Evolutionary conservation across 2,329 filamentous ascomycete genomes (phyloP), one percentile per base, ranked within the genome.

Genomic region (Truncatella angustata): DNA sequence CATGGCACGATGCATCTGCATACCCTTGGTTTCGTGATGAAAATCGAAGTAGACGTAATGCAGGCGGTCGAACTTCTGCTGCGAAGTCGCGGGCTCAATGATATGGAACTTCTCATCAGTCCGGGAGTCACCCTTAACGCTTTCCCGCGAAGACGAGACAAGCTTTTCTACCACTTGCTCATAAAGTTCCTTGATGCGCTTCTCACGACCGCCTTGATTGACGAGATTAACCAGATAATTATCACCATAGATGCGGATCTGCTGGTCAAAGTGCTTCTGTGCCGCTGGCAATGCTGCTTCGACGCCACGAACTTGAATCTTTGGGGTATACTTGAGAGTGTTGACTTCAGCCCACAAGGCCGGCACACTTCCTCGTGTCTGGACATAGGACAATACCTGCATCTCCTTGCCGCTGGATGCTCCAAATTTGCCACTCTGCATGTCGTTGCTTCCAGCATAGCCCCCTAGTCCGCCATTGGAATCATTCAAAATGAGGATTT

Each of bases 11-110:
- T 99, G 87, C 89, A 94, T 96, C 65, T 89, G 86, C 63, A 97
- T 79, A 34, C 93, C 93, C 73, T 97, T 97, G 46, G 95, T 99
- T 73, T 99, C 94, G 65, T 87, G 91, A 75, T 99, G 95, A 70
- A 95, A 99, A 73, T 99, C 94, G 67, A 99, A 99, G 75, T 97
- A 99, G 62, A 97, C 74, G 70, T 99, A 99, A 73, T 99, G 93
- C 40, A 99, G 75, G 40, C 86, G 86, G 68, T 97, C 92, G 68
- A 88, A 89, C 57, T 85, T 77, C 56, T 88, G 70, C 50, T 65
- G 63, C 34, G 70, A 75, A 42, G 82, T 73, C 62, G 20, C 84
- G 4, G 77, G 77, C 65, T 96, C 88, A 56, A 96, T 83, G 26
- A 86, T 77, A 63, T 86, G 88, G 68, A 96, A 88, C 68, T 94